Evolutionary conservation across 2,329 filamentous ascomycete species (phyloP), one percentile per base, ranked within the genome.

Genomic region (Pseudonectria buxi): DNA sequence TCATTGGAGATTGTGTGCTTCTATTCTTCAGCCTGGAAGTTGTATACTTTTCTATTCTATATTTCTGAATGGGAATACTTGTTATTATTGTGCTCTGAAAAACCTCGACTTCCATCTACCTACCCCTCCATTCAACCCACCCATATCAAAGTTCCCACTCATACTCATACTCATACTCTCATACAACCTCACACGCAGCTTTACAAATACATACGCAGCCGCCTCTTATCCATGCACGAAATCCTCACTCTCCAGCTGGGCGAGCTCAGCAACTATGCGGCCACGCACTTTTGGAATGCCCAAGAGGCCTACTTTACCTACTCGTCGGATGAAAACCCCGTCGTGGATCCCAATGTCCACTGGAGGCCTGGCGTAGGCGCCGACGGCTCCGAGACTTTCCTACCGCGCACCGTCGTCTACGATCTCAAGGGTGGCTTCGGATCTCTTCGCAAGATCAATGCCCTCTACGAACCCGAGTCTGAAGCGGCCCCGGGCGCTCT

Each of bases 251-350:
- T 98, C 30, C 92, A 98, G 69, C 79, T 96, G 41, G 92, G 92
- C 28, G 83, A 94, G 58, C 81, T 85, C 56, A 89, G 85, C 59
- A 98, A 98, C 61, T 94, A 95, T 54, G 68, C 94, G 14, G 89
- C 84, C 22, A 94, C 89, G 0, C 92, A 98, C 66, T 98, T 95
- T 61, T 98, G 92, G 92, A 98, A 98, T 54, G 72, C 85, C 6
- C 90, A 95, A 84, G 92, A 98, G 70, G 95, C 90, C 1, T 98
- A 98, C 63, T 96, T 96, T 57, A 95, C 89, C 11, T 96, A 95
- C 54, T 71, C 70, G 2, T 67, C 74, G 30, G 43, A 62, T n/a
- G 54, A 58, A 10, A 40, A 51, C 11, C 50, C 59, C 0, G 42
- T 41, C 3, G 44, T 67, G 2, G 58, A 66, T 28, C 69, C 81